Evolutionary conservation across 2,329 filamentous ascomycete species (phyloP), one percentile per base, ranked within the genome.

Genomic region (Venturia carpophila): DNA sequence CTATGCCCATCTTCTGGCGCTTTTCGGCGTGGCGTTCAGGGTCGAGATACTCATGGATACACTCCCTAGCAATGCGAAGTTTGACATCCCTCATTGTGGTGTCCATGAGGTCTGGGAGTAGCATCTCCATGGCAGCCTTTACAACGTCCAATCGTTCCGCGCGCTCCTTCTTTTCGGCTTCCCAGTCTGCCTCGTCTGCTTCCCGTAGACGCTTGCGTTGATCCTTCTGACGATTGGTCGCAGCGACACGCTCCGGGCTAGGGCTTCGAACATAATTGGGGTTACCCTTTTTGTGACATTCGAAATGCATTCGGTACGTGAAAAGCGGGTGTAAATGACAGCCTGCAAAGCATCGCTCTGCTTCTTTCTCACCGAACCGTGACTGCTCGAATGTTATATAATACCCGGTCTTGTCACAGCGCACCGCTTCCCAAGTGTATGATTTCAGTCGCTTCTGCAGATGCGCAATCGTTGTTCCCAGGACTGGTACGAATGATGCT

Each of bases 91-190:
- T 86, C 68, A 97, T 86, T 43, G 99, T 79, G 74, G 95, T 94
- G 73, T 95, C 90, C 66, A 85, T 87, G 73, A 99, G 80, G 74
- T 97, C 92, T 64, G 86, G 84, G 63, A 88, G 84, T 64, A 97
- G 83, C 56, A 90, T 83, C 67, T 92, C 87, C 47, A 92, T 81
- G 42, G 94, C 93, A 72, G 95, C 93, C 61, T 82, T 79, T 5
- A 93, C 90, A n/a, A 94, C 93, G 75, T 99, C 93, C 68, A 97
- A 85, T 73, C 95, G 89, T 71, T 89, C 88, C 21, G 92, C 92
- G 63, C 93, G 83, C 70, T 93, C 88, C 72, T 86, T 87, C 78
- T 94, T 97, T 75, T 97, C 93, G 69, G 94, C 89, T 72, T 97
- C 92, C 9, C 93, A 73, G 72, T 97, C 93, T 61, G 87, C 83